Evolutionary conservation across 2,329 filamentous ascomycete genomes (phyloP).

Genomic region (Ophiostoma perfectum): DNA sequence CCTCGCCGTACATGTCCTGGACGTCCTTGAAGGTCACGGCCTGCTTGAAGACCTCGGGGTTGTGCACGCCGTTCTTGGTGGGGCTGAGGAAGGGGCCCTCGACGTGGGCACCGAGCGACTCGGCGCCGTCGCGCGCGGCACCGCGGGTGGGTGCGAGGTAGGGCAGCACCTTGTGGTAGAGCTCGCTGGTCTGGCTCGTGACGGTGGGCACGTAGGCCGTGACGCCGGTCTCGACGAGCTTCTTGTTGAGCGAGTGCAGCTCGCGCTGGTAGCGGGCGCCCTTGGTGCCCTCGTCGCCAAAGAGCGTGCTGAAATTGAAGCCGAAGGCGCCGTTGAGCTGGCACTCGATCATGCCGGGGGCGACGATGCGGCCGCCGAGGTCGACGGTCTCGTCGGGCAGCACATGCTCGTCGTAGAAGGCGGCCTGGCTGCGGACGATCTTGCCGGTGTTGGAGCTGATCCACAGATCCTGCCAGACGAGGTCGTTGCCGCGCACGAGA

Average conservation of each 20-base stretch:
- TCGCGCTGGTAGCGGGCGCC: slow-evolving; percentile 61
- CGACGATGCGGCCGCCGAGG: slow-evolving; percentile 74
- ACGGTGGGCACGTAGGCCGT: slow-evolving; percentile 84
- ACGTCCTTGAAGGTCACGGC: slow-evolving; percentile 61
- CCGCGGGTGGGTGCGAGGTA: slow-evolving; percentile 67
- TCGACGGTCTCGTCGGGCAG: slow-evolving; percentile 72
- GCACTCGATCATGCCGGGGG: slow-evolving; percentile 82
- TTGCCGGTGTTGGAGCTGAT: slow-evolving; percentile 76
- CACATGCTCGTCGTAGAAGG: slow-evolving; percentile 62
- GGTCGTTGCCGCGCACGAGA: slow-evolving; percentile 59
- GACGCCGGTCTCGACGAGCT: slow-evolving; percentile 71
- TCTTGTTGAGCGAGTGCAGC: slow-evolving; percentile 64
- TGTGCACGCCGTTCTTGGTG: slow-evolving; percentile 82
- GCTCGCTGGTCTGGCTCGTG: slow-evolving; percentile 70
- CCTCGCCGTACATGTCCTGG: slow-evolving; percentile 63
- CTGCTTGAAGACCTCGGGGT: slow-evolving; percentile 61
- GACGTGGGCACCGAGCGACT: slow-evolving; percentile 83
- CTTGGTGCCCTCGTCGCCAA: slow-evolving; percentile 45
- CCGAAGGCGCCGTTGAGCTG: slow-evolving; percentile 91
- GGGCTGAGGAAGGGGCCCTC: slow-evolving; percentile 85
- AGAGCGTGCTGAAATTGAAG: slow-evolving; percentile 81
- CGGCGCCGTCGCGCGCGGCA: slow-evolving; percentile 59
- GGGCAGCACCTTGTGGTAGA: slow-evolving; percentile 76
- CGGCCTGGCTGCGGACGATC: slow-evolving; percentile 65
- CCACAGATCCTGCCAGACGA: slow-evolving; percentile 81